phyloP scores from a whole-genome alignment of 2,329 filamentous ascomycete genomes.

The Hirsutella minnesotensis region DNA sequence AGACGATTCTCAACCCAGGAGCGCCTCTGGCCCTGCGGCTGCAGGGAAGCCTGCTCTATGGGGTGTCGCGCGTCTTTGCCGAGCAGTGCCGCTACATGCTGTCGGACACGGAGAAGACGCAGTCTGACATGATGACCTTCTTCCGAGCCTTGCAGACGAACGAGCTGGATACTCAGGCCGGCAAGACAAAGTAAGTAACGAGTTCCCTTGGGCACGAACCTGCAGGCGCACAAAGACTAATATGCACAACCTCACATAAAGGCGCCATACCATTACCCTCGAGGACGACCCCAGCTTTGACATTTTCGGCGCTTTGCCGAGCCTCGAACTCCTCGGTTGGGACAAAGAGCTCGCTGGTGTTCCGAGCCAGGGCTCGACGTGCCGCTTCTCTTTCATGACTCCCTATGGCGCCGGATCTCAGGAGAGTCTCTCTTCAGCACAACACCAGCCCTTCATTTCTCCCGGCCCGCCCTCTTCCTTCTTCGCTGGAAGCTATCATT shows the following conservation, averaged over 20 bases:
- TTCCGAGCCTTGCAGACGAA: slow-evolving; percentile 41
- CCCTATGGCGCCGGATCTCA: slow-evolving; percentile 20
- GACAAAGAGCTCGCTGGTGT: slow-evolving; percentile 20
- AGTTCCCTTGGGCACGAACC: slow-evolving; percentile 18
- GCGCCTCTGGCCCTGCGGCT: slow-evolving; percentile 83
- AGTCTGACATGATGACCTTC: slow-evolving; percentile 60
- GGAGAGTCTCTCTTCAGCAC: slow-evolving; percentile 16
- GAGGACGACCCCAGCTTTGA: slow-evolving; percentile 72
- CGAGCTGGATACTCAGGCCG: slow-evolving; percentile 57
- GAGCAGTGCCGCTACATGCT: slow-evolving; percentile 85
- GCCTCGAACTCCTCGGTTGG: slow-evolving; percentile 23
- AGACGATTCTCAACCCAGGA: slow-evolving; percentile 70
- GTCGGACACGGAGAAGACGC: slow-evolving; percentile 63
- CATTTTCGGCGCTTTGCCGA: slow-evolving; percentile 17
- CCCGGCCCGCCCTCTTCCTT: slow-evolving; percentile 21
- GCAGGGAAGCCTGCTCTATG: slow-evolving; percentile 79
- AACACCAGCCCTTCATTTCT: slow-evolving; percentile 14
- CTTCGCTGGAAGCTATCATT: slow-evolving; percentile 17
- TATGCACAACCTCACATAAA: slow-evolving; percentile 21
- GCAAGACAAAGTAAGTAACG: slow-evolving; percentile 54
- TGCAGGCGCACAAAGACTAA: slow-evolving; percentile 9
- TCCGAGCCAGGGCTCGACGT: slow-evolving; percentile 24
- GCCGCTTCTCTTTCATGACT: slow-evolving; percentile 32
- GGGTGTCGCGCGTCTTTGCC: slow-evolving; percentile 71
- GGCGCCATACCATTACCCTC: slow-evolving; percentile 64